Percentiles rank a stretch among this genome's conserved stretches.
Conservation (phyloP, 306 rosid species). For the Coriaria nepalensis region DNA sequence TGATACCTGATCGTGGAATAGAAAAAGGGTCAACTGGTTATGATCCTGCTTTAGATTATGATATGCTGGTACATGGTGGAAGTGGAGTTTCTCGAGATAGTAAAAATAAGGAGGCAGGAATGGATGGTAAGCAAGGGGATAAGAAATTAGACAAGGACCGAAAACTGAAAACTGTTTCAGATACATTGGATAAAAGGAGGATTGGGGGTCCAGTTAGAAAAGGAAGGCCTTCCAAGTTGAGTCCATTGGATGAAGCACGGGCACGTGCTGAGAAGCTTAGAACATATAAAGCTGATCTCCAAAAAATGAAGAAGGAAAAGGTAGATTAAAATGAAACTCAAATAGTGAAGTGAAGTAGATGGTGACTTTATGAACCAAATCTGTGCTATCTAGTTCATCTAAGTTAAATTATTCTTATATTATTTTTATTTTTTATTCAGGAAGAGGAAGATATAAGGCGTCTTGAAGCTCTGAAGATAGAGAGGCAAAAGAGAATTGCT, state of each 20-base stretch:
- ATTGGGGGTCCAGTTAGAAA: constrained; percentile 71
- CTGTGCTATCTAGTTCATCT: constrained; percentile 4
- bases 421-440: constrained; percentile 21
- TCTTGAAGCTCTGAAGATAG: constrained; percentile 67
- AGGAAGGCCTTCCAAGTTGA: constrained; percentile 68
- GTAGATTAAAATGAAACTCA: constrained; percentile 21
- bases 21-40: constrained; percentile 54
- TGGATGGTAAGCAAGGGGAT: constrained; percentile 36
- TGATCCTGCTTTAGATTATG: constrained; percentile 84
- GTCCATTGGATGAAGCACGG: constrained; percentile 92
- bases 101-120: constrained; percentile 32
- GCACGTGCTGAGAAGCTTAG: constrained; percentile 88
- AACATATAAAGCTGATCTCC: constrained; percentile 90
- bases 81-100: constrained; percentile 25
- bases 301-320: constrained; percentile 95
- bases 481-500: constrained; percentile 97
- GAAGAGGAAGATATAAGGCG: constrained; percentile 71
- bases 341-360: neutral
- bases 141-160: constrained; percentile 48
- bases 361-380: neutral
- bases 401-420: constrained; percentile 14
- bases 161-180: constrained; percentile 44
- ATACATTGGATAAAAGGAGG: constrained; percentile 44
- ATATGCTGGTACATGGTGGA: constrained; percentile 45
- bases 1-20: constrained; percentile 66